A percentile compares a stretch with the other conserved stretches of the same genome.
These are phyloP conservation scores for Epicoccum sorghinum DNA, from an alignment of 2,329 filamentous ascomycete species.

Conservation along the genomic window DNA sequence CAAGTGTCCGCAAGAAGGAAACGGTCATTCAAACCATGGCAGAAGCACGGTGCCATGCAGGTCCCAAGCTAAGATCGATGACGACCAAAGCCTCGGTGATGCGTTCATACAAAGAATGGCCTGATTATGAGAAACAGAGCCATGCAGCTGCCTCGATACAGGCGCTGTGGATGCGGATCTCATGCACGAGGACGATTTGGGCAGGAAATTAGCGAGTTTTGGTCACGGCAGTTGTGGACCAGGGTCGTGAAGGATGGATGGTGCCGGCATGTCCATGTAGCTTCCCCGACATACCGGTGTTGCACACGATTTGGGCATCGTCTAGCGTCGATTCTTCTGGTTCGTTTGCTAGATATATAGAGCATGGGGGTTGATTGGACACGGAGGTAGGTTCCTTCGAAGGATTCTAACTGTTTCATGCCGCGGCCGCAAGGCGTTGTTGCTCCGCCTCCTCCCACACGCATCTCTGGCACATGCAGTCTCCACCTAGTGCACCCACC, in stretches of 20 bases:
- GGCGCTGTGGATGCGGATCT: neutral
- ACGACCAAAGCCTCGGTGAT: neutral
- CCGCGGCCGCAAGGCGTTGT: neutral
- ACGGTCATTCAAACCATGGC: neutral
- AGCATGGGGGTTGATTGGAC: neutral
- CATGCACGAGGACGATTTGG: neutral
- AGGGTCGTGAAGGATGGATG: neutral
- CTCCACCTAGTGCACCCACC: slow-evolving; percentile 81
- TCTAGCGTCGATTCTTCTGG: slow-evolving; percentile 3
- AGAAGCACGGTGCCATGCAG: neutral
- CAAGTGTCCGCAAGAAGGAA: neutral
- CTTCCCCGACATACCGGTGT: slow-evolving; percentile 11
- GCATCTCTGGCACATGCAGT: slow-evolving; percentile 86
- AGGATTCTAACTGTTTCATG: neutral
- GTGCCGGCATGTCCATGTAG: neutral
- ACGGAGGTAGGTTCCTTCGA: neutral
- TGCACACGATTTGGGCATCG: slow-evolving; percentile 7
- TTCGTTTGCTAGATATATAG: too few species aligned
- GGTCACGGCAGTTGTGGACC: neutral
- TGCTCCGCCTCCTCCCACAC: slow-evolving; percentile 64
- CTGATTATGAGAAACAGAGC: slow-evolving; percentile 8
- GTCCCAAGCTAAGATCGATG: neutral
- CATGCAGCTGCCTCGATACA: slow-evolving; percentile 3
- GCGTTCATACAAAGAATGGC: slow-evolving; percentile 3
- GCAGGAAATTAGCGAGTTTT: neutral